Evolutionary conservation across 1,284 basidiomycete species (phyloP), one percentile per base, ranked within the genome.

Genomic region (Erythrobasidium hasegawianum): DNA sequence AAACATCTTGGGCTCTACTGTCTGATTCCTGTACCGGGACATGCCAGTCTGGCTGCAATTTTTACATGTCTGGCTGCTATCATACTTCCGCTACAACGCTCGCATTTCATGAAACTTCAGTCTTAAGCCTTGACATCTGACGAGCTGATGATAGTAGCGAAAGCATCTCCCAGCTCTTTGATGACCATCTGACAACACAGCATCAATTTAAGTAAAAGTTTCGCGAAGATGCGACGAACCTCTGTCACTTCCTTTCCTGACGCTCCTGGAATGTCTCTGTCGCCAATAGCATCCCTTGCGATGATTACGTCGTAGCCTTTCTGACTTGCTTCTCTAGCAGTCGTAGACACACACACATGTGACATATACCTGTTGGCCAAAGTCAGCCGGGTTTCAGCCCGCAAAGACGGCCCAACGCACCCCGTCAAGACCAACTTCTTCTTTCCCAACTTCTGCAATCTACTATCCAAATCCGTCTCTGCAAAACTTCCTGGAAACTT

Each of bases 401-500:
- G n/a, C n/a, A n/a, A n/a, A n/a, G 16, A 5, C 45, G 4, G 45
- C n/a, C 14, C 5, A 52, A 64, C 56, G 27, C 56, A 64, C 7
- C 61, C 61, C 1, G 47, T 43, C 41, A 65, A 29, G 10, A 65
- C 62, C 11, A 65, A 33, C 22, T 65, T 57, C 55, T 65, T 65
- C 18, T 27, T 18, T 33, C 38, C 55, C 7, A 41, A 33, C 29
- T 65, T 57, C 56, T 65, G 50, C 24, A 65, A 47, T 39, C 57
- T 52, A 26, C 26, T 29, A 39, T 65, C 62, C 16, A 65, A 45
- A 38, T 65, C 62, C 18, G 62, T 65, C 38, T 65, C 62, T 5
- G 62, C 62, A 27, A 65, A 65, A 29, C 45, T 50, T 13, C 62
- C 62, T 14, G 62, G 62, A 38, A 57, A 65, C 38, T 65, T 65